Base-by-base conservation (phyloP, 768 basidiomycete genomes). In the Lactarius trivialis region DNA sequence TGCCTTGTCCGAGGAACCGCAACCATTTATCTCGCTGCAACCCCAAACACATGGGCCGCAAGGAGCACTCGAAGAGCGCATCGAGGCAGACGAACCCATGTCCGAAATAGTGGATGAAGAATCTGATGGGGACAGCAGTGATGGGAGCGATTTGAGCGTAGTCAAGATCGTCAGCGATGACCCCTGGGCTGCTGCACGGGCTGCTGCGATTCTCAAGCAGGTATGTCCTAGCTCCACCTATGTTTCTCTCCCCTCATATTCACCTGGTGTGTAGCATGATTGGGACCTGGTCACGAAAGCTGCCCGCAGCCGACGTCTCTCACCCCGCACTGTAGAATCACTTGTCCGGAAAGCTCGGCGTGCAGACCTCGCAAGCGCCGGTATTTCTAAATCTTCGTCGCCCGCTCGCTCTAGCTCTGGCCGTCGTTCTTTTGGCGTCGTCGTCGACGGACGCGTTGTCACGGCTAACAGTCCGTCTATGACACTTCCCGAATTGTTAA, bases 171-270 rank as follows among this genome's bases (percentile, higher is more conserved):
- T 86, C 2, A 92, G 90, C 61, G 82, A 84, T 24, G 90, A 96
- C 72, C 90, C 94, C 2, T 79, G 81, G 61, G 91, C 91, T 19
- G 94, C 94, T 51, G 94, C 93, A 2, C 77, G 91, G 53, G 94
- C 93, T n/a, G 93, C 91, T 36, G 94, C 94, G 0, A 94, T 97
- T 61, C 77, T 97, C 68, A 93, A 89, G 73, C 81, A 91, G 79
- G 92, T 91, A 54, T n/a, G 83, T 72, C 14, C 1, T 26, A 7
- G 21, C 3, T 3, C n/a, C 17, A 30, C 17, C 33, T 14, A 19
- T 19, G 21, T 21, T 9, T 9, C 30, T 41, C 32, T 14, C n/a
- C 36, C 28, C 50, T 57, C 6, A 14, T 21, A 3, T 56, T 43
- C 8, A 11, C 19, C 4, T 56, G 43, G 39, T 61, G 24, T 49